Base-by-base conservation (phyloP, 2,329 filamentous ascomycete genomes). In the Aspergillus transmontanensis region DNA sequence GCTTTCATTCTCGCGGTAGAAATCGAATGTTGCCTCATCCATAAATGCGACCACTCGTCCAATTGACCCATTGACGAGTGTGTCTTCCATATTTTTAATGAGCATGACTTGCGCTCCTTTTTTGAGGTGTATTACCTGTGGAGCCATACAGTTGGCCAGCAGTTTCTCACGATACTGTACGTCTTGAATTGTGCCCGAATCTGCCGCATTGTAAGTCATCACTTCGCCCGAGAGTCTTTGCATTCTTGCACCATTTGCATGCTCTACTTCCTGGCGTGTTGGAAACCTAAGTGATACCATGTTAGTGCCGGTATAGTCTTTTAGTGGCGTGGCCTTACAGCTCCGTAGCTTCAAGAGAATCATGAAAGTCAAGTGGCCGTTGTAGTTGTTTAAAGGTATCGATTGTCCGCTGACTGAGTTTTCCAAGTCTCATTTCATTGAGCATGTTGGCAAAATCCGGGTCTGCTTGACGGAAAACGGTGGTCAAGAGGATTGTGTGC, bases 31-130 rank as follows among this genome's bases (percentile, higher is more conserved):
- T 50, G 82, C 80, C 68, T 90, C 87, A 58, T 84, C 87, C 89
- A 93, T 94, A 77, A 97, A 96, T 6, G 85, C 87, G 14, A 90
- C 85, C 5, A 99, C 90, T 65, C 91, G 94, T 28, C 95, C 95
- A 11, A 99, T 84, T 0, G 94, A 96, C 5, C 95, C 95, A 73
- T 99, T 99, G 69, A 98, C 95, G 0, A 99, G 85, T 0, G 87
- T 89, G 45, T 97, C 93, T 73, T 99, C 95, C 80, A 98, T 90
- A 71, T 99, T 99, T 78, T 99, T 99, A 83, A 99, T 97, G n/a
- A 99, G 83, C 95, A 99, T 99, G 51, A 99, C 96, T 75, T 99
- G 96, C 0, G 95, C 92, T 11, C 93, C 92, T 66, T 95, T 90
- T 77, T 97, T 98, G 34, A 99, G 80, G 39, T 91, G 87, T 23